Conservation (phyloP, 2,329 filamentous ascomycete species). For the Eutypella sp. region DNA sequence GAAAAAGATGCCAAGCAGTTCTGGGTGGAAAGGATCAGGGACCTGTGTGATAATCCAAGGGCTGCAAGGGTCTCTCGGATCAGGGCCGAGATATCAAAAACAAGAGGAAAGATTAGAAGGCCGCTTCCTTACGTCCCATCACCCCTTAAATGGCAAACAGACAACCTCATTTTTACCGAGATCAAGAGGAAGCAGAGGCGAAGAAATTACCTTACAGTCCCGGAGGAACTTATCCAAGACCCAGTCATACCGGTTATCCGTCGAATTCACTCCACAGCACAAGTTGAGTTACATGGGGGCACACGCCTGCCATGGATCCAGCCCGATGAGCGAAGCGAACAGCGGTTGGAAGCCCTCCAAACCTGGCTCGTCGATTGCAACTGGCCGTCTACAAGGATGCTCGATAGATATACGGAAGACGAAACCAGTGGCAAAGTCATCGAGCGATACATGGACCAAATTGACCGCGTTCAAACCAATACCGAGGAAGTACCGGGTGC, state of each 20-base stretch:
- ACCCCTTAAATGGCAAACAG: not conserved
- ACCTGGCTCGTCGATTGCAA: too few species aligned
- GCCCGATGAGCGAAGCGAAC: not conserved
- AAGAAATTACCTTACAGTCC: not conserved
- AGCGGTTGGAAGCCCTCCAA: too few species aligned
- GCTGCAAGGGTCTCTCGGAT: not conserved
- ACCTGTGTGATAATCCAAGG: not conserved
- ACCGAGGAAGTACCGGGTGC: not conserved
- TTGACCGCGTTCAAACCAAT: not conserved
- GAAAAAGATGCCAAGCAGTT: not conserved
- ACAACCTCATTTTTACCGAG: not conserved
- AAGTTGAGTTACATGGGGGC: not conserved
- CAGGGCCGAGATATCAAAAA: not conserved
- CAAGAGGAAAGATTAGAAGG: not conserved
- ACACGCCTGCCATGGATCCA: not conserved
- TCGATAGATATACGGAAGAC: too few species aligned
- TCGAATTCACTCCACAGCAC: not conserved
- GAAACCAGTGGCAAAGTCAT: too few species aligned
- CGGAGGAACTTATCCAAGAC: not conserved
- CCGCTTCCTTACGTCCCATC: not conserved
- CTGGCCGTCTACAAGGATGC: too few species aligned
- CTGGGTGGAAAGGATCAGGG: not conserved
- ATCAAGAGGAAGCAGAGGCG: not conserved
- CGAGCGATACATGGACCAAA: too few species aligned
- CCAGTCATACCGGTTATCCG: not conserved